These are phyloP conservation scores for Candolleomyces eurysporus DNA, from an alignment of 768 basidiomycete genomes.

Conservation along the genomic window DNA sequence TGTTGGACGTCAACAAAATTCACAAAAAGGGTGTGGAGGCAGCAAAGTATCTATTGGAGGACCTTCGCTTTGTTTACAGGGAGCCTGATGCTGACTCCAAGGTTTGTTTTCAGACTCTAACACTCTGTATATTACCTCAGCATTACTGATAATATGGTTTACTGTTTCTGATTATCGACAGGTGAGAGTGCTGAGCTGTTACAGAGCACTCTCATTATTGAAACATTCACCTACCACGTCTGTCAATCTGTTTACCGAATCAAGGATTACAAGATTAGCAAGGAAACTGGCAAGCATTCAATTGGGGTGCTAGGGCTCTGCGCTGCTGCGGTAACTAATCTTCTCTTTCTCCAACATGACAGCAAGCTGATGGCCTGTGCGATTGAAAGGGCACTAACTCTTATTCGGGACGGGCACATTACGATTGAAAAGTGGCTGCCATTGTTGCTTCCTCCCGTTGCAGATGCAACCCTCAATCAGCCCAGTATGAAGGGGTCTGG, in stretches of 20 bases:
- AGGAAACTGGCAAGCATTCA: background rate
- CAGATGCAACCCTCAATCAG: background rate
- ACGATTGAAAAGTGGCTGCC: background rate
- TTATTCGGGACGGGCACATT: background rate
- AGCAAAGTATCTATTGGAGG: background rate
- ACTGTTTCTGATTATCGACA: background rate
- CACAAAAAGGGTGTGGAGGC: background rate
- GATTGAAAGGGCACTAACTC: background rate
- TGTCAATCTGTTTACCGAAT: background rate
- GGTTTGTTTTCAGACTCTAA: no score
- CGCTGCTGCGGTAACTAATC: background rate
- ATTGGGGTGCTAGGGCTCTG: background rate
- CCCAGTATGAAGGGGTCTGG: background rate
- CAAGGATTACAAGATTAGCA: background rate
- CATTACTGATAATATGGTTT: background rate
- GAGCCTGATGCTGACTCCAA: background rate
- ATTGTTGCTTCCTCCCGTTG: no score
- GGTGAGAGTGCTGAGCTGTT: background rate
- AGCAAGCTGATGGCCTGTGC: background rate
- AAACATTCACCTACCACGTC: background rate
- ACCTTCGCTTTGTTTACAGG: background rate
- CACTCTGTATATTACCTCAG: no score
- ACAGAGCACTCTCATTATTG: background rate
- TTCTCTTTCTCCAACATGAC: background rate
- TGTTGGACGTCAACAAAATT: background rate